phyloP scores from a whole-genome alignment of 306 rosid genomes.

The Lablab purpureus region DNA sequence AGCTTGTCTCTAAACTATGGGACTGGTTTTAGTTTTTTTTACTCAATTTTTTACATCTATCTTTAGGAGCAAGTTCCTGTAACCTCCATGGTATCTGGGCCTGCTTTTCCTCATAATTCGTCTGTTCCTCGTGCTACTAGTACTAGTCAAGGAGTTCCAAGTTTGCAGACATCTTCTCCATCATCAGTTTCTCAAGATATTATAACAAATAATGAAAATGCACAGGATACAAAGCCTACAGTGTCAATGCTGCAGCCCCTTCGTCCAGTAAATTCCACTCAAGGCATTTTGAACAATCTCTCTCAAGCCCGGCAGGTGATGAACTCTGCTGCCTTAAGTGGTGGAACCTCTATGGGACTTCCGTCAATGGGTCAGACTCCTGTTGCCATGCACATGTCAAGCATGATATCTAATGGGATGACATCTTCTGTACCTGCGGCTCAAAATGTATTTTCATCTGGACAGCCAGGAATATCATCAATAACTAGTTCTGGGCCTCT shows the following conservation, averaged over 20 bases:
- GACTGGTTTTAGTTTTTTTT: constrained; percentile 16
- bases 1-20: constrained; percentile 19
- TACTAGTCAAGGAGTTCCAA: constrained; percentile 80
- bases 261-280: constrained; percentile 80
- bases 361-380: constrained; percentile 83
- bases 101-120: constrained; percentile 70
- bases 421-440: constrained; percentile 81
- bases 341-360: constrained; percentile 82
- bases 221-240: constrained; percentile 78
- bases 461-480: constrained; percentile 67
- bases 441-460: constrained; percentile 87
- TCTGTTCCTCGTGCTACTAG: constrained; percentile 73
- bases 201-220: constrained; percentile 74
- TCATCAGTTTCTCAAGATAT: constrained; percentile 85
- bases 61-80: constrained; percentile 88
- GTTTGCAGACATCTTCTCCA: constrained; percentile 90
- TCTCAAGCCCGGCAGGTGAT: constrained; percentile 86
- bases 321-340: constrained; percentile 76
- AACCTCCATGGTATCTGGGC: constrained; percentile 77
- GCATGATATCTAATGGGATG: constrained; percentile 98
- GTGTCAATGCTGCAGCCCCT: constrained; percentile 73
- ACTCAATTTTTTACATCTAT: constrained; percentile 30
- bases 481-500: constrained; percentile 74
- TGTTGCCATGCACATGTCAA: constrained; percentile 94
- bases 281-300: constrained; percentile 83